These are phyloP conservation scores for Cladosporium sp. DNA, from an alignment of 2,329 filamentous ascomycete species.

Conservation along the genomic window DNA sequence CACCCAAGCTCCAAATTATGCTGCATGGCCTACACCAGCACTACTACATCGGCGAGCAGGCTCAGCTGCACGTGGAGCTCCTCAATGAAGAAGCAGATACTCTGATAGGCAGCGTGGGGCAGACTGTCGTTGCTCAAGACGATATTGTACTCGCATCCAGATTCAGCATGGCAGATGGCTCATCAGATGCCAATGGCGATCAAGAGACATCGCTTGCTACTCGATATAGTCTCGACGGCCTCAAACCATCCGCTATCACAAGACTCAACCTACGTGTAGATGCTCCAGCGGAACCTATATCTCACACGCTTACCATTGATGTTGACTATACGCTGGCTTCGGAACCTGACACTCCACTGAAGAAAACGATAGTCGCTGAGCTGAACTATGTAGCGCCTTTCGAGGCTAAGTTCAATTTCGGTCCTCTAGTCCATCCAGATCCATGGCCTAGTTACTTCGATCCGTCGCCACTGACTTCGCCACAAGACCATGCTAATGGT, in stretches of 20 bases:
- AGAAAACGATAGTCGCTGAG: slow-evolving; percentile 65
- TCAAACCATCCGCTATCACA: not conserved
- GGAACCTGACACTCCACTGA: slow-evolving; percentile 75
- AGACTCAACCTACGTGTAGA: slow-evolving; percentile 24
- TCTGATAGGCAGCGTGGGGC: slow-evolving; percentile 60
- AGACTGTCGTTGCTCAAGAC: slow-evolving; percentile 24
- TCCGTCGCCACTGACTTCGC: slow-evolving; percentile 27
- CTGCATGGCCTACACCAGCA: slow-evolving; percentile 60
- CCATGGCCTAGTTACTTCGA: slow-evolving; percentile 87
- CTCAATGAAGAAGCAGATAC: slow-evolving; percentile 80
- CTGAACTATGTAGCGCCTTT: slow-evolving; percentile 69
- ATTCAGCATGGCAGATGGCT: not conserved
- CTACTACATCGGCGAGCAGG: slow-evolving; percentile 80
- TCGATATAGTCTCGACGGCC: not conserved
- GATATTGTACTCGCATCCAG: slow-evolving; percentile 6
- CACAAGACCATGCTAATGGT: slow-evolving; percentile 48
- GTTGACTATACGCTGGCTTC: slow-evolving; percentile 74
- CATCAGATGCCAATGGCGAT: not conserved
- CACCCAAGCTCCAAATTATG: slow-evolving; percentile 81
- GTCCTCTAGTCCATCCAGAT: slow-evolving; percentile 70
- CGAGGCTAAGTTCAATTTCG: slow-evolving; percentile 84
- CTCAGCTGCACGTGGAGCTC: slow-evolving; percentile 65
- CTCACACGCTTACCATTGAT: slow-evolving; percentile 67
- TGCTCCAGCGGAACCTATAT: slow-evolving; percentile 42
- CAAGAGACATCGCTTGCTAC: not conserved